These are phyloP conservation scores for Colletotrichum sp. DNA, from an alignment of 2,329 filamentous ascomycete species.

Conservation along the genomic window DNA sequence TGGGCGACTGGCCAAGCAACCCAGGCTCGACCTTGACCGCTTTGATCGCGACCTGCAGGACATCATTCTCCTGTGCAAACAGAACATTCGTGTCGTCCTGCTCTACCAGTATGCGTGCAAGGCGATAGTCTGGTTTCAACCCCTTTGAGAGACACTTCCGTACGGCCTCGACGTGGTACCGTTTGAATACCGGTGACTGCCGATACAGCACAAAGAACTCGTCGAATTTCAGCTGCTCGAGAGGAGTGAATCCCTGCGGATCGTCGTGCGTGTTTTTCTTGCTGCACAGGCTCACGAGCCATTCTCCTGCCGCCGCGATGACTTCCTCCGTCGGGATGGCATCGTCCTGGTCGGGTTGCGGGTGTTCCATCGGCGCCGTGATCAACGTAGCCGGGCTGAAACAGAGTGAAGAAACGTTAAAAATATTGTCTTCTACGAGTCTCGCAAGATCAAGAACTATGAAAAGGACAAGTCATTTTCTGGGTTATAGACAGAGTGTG, in stretches of 20 bases:
- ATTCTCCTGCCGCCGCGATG: not conserved
- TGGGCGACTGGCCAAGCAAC: not conserved
- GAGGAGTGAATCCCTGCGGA: not conserved
- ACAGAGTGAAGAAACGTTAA: not conserved
- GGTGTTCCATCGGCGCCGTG: not conserved
- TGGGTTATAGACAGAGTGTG: not conserved
- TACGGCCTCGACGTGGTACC: not conserved
- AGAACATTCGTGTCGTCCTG: not conserved
- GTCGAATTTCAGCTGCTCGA: not conserved
- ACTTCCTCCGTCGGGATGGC: not conserved
- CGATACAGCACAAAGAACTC: not conserved
- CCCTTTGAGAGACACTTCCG: not conserved
- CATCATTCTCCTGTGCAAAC: not conserved
- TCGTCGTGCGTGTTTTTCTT: not conserved
- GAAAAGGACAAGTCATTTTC: not conserved
- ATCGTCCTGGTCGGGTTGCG: not conserved
- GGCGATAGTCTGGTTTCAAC: not conserved
- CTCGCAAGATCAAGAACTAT: not conserved
- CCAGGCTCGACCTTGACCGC: not conserved
- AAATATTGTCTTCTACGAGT: fast-evolving
- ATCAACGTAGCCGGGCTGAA: not conserved
- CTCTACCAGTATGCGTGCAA: not conserved
- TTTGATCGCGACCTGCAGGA: not conserved
- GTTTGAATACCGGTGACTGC: not conserved
- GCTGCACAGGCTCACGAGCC: not conserved